Percentiles rank a stretch among this genome's conserved stretches.
These are phyloP conservation scores for Fusarium solani-melongenae DNA, from an alignment of 2,329 filamentous ascomycete species.

Conservation along the genomic window DNA sequence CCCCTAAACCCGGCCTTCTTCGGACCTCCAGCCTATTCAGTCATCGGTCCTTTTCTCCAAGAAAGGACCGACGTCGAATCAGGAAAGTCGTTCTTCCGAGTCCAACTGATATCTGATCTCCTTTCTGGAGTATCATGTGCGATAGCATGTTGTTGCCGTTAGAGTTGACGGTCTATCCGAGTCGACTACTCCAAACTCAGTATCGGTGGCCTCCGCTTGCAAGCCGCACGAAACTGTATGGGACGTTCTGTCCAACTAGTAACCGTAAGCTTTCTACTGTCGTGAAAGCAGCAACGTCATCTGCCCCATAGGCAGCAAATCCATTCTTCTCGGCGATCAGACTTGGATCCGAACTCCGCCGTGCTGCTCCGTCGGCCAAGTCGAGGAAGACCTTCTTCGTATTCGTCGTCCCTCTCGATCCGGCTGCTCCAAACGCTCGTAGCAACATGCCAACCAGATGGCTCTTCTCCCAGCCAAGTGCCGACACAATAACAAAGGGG, in stretches of 20 bases:
- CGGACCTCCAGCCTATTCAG: conserved; percentile 30
- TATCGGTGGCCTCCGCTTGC: conserved; percentile 67
- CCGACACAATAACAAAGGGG: conserved; percentile 85
- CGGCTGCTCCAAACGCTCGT: conserved; percentile 71
- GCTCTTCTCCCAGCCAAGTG: conserved; percentile 81
- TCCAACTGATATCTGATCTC: neutral
- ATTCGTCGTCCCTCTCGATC: conserved; percentile 47
- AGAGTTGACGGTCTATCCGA: neutral
- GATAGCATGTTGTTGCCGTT: neutral
- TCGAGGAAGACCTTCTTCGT: conserved; percentile 82
- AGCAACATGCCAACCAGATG: conserved; percentile 81
- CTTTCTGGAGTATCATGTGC: neutral
- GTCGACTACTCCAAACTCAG: conserved; percentile 49
- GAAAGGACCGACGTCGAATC: conserved; percentile 15
- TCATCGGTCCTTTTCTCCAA: conserved; percentile 13
- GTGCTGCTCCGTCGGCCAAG: conserved; percentile 68
- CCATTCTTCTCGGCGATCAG: conserved; percentile 78
- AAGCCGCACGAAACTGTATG: conserved; percentile 86
- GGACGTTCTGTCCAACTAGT: conserved; percentile 86
- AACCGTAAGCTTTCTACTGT: conserved; percentile 83
- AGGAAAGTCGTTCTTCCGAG: conserved; percentile 7
- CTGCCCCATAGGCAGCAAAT: conserved; percentile 82
- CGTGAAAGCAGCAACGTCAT: conserved; percentile 85
- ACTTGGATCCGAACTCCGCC: conserved; percentile 73
- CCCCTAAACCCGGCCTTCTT: conserved; percentile 22